Evolutionary conservation across 148 eudicot genomes (phyloP).

Genomic region (Fagopyrum tataricum): DNA sequence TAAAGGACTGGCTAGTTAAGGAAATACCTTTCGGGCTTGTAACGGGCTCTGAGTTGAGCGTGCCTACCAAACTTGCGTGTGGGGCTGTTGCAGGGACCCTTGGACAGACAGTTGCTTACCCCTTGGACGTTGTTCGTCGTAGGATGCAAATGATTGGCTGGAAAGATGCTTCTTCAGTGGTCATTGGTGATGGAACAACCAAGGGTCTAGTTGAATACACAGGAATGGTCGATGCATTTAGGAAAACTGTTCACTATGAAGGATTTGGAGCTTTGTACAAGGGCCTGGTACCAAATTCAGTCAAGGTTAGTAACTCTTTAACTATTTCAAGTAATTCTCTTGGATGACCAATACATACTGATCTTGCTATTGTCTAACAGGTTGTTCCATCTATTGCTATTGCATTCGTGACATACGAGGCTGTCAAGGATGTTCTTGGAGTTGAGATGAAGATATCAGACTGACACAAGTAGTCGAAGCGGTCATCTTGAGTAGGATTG

Average conservation of each 20-base stretch:
- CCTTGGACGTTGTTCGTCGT: constrained; percentile 84
- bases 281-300: constrained; percentile 89
- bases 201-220: constrained; percentile 50
- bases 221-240: constrained; percentile 82
- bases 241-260: constrained; percentile 77
- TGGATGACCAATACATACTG: too few relatives aligned
- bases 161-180: constrained; percentile 75
- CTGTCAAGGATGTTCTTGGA: constrained; percentile 71
- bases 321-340: background rate
- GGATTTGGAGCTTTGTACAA: constrained; percentile 86
- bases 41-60: constrained; percentile 52
- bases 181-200: constrained; percentile 63
- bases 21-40: constrained; percentile 48
- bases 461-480: constrained; percentile 13
- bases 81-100: constrained; percentile 90
- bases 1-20: constrained; percentile 75
- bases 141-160: constrained; percentile 98
- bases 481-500: too few relatives aligned
- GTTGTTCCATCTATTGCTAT: constrained; percentile 89
- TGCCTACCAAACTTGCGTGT: constrained; percentile 78
- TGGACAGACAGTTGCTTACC: constrained; percentile 91
- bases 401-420: constrained; percentile 87
- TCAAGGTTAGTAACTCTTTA: constrained; percentile 45
- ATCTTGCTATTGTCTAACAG: constrained; percentile 19
- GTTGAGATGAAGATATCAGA: constrained; percentile 89